Evolutionary conservation across 768 basidiomycete species (phyloP), one percentile per base, ranked within the genome.

Genomic region (Boletus pseudopeckii): DNA sequence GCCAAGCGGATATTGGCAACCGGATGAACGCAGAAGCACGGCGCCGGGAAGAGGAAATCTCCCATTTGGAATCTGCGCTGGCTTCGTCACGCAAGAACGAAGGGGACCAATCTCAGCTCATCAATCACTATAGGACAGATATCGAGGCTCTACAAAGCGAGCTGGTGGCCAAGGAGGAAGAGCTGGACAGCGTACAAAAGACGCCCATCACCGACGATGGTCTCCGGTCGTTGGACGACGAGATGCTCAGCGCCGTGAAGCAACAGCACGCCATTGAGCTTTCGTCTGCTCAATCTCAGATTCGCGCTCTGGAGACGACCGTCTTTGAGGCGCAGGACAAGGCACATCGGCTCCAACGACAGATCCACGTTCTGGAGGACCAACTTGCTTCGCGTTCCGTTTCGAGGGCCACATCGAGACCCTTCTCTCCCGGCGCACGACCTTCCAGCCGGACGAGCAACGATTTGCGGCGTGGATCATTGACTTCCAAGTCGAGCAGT

Each of bases 251-350:
- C 52, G 81, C 85, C 24, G 70, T 88, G 33, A 77, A 62, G 43
- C 88, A 92, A 63, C 87, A 90, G 58, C 88, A 92, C 62, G 77
- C 80, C 13, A 79, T 95, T 53, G 91, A 92, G 54, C 77, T 94
- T 7, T 93, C 91, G 34, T 75, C 82, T 11, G 83, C 91, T 4
- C 89, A 89, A 34, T 89, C 88, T 0, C 83, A 84, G 64, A 86
- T 94, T 46, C 83, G 92, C 11, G 79, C 81, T 4, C 75, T 93
- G 62, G 90, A 95, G 70, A 81, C 82, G 10, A 68, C 78, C 11
- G 75, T 86, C 28, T 92, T 88, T 68, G 81, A 89, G 55, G 84
- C 86, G 28, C 86, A 92, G 57, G 83, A 82, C 39, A 77, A 75
- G 50, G 77, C 81, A 15, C 87, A 91, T 65, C 70, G 77, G 3